phyloP scores from a whole-genome alignment of 2,329 filamentous ascomycete species.

The Myriosclerotinia curreyana region DNA sequence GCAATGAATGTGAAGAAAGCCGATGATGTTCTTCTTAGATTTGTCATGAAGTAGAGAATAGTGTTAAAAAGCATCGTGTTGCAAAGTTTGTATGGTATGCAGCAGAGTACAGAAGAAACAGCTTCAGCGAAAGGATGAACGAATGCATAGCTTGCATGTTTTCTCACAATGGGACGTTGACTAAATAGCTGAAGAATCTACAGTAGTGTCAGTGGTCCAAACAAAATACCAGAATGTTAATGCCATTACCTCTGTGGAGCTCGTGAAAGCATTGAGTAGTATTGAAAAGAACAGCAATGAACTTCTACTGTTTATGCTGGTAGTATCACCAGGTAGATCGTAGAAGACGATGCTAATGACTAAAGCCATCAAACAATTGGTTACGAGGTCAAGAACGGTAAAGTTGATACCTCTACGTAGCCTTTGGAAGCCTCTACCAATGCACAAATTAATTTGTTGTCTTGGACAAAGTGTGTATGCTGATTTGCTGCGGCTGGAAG shows the following conservation, averaged over 20 bases:
- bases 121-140: conserved; percentile 91
- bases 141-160: conserved; percentile 81
- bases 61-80: conserved; percentile 68
- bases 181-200: conserved; percentile 74
- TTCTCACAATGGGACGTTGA: conserved; percentile 88
- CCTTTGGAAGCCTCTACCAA: conserved; percentile 76
- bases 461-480: conserved; percentile 77
- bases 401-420: conserved; percentile 72
- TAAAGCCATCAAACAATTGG: conserved; percentile 50
- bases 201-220: background rate
- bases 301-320: conserved; percentile 60
- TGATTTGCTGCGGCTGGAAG: conserved; percentile 55
- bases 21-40: conserved; percentile 69
- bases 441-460: conserved; percentile 77
- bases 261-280: conserved; percentile 62
- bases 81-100: conserved; percentile 75
- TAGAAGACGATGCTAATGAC: conserved; percentile 62
- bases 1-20: conserved; percentile 76
- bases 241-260: conserved; percentile 50
- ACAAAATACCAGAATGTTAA: background rate
- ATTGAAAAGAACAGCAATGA: conserved; percentile 67
- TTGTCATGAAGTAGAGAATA: conserved; percentile 82
- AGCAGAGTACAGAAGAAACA: conserved; percentile 81
- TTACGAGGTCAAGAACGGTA: conserved; percentile 48
- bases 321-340: conserved; percentile 52